phyloP scores from a whole-genome alignment of 2,329 filamentous ascomycete genomes.

The Colletotrichum siamense region DNA sequence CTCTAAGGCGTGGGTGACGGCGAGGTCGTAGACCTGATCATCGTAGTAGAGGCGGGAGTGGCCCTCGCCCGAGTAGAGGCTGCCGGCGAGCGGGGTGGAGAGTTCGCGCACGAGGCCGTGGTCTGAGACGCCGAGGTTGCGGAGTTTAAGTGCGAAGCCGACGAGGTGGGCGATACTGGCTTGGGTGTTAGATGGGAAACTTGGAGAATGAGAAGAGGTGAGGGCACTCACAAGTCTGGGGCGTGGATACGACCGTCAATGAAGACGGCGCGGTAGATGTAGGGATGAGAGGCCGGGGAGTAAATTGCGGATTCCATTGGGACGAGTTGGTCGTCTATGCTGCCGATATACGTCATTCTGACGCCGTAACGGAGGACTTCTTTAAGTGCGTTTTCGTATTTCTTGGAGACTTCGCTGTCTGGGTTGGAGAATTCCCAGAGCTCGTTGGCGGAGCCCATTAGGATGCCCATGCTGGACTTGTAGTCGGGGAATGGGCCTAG shows the following conservation, averaged over 20 bases:
- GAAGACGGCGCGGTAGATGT: constrained; percentile 95
- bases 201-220: neutral
- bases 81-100: constrained; percentile 86
- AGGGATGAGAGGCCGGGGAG: constrained; percentile 84
- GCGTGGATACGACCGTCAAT: constrained; percentile 92
- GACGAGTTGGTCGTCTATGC: constrained; percentile 96
- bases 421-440: constrained; percentile 92
- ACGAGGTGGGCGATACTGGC: constrained; percentile 83
- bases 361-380: constrained; percentile 79
- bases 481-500: constrained; percentile 93
- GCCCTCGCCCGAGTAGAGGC: constrained; percentile 88
- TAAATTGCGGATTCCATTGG: constrained; percentile 91
- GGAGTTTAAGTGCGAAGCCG: constrained; percentile 90
- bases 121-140: constrained; percentile 91
- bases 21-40: constrained; percentile 80
- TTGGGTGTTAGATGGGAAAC: neutral
- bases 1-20: constrained; percentile 75
- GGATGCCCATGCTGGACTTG: constrained; percentile 82
- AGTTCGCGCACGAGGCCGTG: constrained; percentile 93
- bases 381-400: constrained; percentile 79
- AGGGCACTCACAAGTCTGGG: constrained; percentile 74
- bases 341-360: constrained; percentile 86
- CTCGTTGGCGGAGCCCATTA: constrained; percentile 91
- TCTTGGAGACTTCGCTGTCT: constrained; percentile 80
- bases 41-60: constrained; percentile 96